These are phyloP conservation scores for Neoboletus brunneissimus DNA, from an alignment of 768 basidiomycete genomes.

Conservation along the genomic window DNA sequence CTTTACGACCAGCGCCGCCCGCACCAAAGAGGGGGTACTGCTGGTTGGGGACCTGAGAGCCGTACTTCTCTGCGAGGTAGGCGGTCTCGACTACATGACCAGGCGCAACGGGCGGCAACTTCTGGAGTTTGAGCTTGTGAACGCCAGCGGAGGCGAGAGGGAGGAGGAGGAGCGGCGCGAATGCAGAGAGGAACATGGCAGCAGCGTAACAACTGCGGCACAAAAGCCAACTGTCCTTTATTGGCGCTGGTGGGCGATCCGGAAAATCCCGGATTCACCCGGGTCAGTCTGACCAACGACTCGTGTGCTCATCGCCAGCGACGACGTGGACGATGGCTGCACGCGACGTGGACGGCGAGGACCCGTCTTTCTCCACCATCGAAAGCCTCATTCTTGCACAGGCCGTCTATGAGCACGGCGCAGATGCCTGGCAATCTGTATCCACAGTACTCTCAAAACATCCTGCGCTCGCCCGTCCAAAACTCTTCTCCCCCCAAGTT, in stretches of 20 bases:
- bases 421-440: slow-evolving; percentile 64
- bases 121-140: slow-evolving; percentile 88
- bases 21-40: slow-evolving; percentile 68
- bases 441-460: slow-evolving; percentile 66
- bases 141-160: slow-evolving; percentile 53
- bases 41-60: slow-evolving; percentile 42
- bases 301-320: neutral
- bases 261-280: slow-evolving; percentile 20
- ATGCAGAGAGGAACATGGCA: slow-evolving; percentile 43
- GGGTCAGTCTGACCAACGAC: slow-evolving; percentile 1
- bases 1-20: slow-evolving; percentile 66
- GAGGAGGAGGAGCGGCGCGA: slow-evolving; percentile 41
- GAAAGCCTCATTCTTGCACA: slow-evolving; percentile 85
- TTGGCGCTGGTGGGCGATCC: slow-evolving; percentile 10
- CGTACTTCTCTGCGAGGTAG: slow-evolving; percentile 94
- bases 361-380: slow-evolving; percentile 35
- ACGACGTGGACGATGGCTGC: slow-evolving; percentile 14
- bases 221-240: slow-evolving; percentile 21
- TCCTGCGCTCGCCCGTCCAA: slow-evolving; percentile 61
- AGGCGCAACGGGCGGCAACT: slow-evolving; percentile 61
- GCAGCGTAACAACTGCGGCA: slow-evolving; percentile 17
- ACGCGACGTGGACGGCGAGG: slow-evolving; percentile 5
- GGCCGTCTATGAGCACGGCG: slow-evolving; percentile 79
- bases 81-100: slow-evolving; percentile 72
- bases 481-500: slow-evolving; percentile 65